Percentiles rank a stretch among this genome's conserved stretches.
phyloP scores from a whole-genome alignment of 768 basidiomycete species.

The Calvatia gigantea region DNA sequence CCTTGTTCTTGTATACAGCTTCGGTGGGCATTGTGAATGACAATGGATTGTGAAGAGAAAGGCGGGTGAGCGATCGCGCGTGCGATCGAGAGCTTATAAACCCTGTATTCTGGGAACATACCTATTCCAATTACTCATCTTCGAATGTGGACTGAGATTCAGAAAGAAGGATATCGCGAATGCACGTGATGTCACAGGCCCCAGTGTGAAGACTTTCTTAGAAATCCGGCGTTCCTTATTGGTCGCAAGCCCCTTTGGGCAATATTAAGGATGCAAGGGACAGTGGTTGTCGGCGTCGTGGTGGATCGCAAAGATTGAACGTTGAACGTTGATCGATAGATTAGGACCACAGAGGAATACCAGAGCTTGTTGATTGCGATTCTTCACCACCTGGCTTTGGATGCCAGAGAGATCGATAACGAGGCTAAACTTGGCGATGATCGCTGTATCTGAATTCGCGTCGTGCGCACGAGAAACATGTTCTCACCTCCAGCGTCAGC shows the following conservation, averaged over 20 bases:
- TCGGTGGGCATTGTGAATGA: constrained; percentile 55
- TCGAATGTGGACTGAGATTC: neutral
- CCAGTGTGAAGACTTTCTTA: neutral
- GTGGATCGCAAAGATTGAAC: neutral
- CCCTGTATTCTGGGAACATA: neutral
- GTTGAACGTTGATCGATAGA: no score
- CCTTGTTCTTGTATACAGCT: constrained; percentile 49
- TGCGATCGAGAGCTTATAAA: neutral
- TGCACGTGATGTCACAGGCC: constrained; percentile 2
- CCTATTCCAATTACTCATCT: neutral
- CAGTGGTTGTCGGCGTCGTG: neutral
- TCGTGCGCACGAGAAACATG: neutral
- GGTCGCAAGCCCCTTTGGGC: neutral
- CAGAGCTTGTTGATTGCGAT: no score
- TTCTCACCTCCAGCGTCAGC: constrained; percentile 1
- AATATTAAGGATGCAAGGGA: neutral
- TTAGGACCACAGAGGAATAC: no score
- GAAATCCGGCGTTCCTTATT: neutral
- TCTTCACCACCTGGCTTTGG: no score
- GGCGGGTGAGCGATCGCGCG: constrained; percentile 6
- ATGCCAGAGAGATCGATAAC: neutral
- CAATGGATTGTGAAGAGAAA: constrained; percentile 15
- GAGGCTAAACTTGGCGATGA: neutral
- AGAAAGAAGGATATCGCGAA: neutral
- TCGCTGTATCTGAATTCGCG: neutral